Conservation (phyloP, 2,329 filamentous ascomycete genomes). For the Ophiobolus disseminans region DNA sequence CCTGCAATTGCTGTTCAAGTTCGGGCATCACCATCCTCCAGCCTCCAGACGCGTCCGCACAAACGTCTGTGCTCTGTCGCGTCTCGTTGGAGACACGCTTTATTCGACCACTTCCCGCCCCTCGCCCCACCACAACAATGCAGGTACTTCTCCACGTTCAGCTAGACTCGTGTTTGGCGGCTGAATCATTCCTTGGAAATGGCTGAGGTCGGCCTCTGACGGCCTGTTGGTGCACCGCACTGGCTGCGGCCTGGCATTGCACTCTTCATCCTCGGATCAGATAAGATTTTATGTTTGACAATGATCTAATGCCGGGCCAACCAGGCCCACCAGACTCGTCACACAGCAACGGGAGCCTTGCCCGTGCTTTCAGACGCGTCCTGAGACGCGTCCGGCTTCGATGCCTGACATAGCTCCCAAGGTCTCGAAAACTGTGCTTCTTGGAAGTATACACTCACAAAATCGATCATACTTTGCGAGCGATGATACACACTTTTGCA, state of each 20-base stretch:
- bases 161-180: conserved; percentile 33
- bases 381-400: too few relatives aligned
- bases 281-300: conserved; percentile 34
- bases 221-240: conserved; percentile 18
- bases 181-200: conserved; percentile 44
- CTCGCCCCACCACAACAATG: conserved; percentile 39
- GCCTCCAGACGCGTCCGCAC: conserved; percentile 31
- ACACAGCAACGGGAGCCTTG: too few relatives aligned
- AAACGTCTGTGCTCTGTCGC: conserved; percentile 39
- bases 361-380: too few relatives aligned
- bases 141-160: conserved; percentile 31
- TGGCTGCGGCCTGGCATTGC: conserved; percentile 22
- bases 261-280: conserved; percentile 29
- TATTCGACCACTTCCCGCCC: conserved; percentile 30
- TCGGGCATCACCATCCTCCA: conserved; percentile 28
- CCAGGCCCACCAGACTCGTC: conserved; percentile 16
- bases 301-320: conserved; percentile 13
- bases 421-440: too few relatives aligned
- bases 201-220: conserved; percentile 15
- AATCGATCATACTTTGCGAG: too few relatives aligned
- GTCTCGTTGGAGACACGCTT: conserved; percentile 37
- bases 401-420: too few relatives aligned
- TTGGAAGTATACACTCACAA: too few relatives aligned
- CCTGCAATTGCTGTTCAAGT: conserved; percentile 11
- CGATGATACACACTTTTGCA: too few relatives aligned